Evolutionary conservation across 2,329 filamentous ascomycete genomes (phyloP), one percentile per base, ranked within the genome.

Genomic region (Verticillium albo-atrum): DNA sequence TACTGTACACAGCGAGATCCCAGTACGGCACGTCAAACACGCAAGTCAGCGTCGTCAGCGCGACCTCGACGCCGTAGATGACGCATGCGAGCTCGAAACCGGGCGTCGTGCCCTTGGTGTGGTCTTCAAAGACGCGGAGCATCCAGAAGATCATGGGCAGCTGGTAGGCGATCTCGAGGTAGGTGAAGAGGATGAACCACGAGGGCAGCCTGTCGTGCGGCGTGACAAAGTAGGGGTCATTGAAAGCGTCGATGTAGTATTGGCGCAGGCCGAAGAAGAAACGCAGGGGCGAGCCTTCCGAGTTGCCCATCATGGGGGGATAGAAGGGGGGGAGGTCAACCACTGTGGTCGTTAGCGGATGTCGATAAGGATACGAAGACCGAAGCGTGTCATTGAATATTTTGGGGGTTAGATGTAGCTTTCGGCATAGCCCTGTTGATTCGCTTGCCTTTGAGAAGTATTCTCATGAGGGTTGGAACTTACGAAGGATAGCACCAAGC

Each of bases 251-350:
- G 51, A 80, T 70, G 71, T 85, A 85, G 65, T 73, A 76, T 3
- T 71, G 61, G 60, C 81, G 79, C 60, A 84, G 67, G 35, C 70
- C 59, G 62, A 75, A 69, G 53, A 84, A 72, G 63, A 78, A 73
- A 68, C 82, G 77, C 6, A 85, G 71, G 0, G 82, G 82, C 0
- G 77, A 68, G 4, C 68, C 72, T 1, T 74, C 66, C 0, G 73
- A 60, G 3, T 71, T 66, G 70, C 77, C 82, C 53, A 85, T 75
- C 55, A 69, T 71, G 2, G 66, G 60, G 1, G 83, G 83, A 68
- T 84, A 85, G 64, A 83, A 75, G 32, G 77, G 75, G 35, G 83
- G 77, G 54, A 82, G 77, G 65, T 86, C 83, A 53, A 85, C 75
- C 64, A 77, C 83, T 85, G 59, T 6, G 15, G 50, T 54, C 3